These are phyloP conservation scores for Acanthamoeba rhysodes DNA, from an alignment of 208 protist species.

Conservation along the genomic window DNA sequence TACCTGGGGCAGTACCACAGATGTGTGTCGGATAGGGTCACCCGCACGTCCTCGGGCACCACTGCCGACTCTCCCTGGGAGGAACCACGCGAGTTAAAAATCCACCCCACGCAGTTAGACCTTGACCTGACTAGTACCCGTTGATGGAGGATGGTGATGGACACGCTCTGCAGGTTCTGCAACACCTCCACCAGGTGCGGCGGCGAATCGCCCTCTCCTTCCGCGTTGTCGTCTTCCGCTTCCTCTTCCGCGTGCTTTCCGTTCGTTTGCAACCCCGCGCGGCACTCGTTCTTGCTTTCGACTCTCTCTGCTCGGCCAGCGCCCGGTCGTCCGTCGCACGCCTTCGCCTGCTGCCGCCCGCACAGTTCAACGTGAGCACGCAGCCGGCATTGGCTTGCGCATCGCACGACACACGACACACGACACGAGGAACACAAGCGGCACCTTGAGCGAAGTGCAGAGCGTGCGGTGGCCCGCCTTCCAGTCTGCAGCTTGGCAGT, in stretches of 20 bases:
- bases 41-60: neutral
- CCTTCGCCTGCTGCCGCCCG: neutral
- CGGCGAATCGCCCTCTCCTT: neutral
- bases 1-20: neutral
- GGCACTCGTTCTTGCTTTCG: no score
- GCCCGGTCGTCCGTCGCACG: neutral
- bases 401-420: no score
- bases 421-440: neutral
- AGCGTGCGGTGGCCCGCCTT: neutral
- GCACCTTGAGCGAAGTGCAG: neutral
- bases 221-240: neutral
- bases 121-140: neutral
- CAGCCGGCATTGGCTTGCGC: neutral
- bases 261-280: neutral
- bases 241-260: neutral
- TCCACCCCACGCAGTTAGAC: neutral
- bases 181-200: conserved; percentile 7
- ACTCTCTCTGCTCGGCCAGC: neutral
- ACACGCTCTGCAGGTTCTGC: conserved; percentile 41
- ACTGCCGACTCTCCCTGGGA: neutral
- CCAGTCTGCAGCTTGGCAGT: conserved; percentile 34
- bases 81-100: no score
- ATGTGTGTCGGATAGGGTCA: neutral
- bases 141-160: neutral
- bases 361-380: neutral